phyloP scores from a whole-genome alignment of 2,329 filamentous ascomycete genomes.

The Alternaria postmessia region DNA sequence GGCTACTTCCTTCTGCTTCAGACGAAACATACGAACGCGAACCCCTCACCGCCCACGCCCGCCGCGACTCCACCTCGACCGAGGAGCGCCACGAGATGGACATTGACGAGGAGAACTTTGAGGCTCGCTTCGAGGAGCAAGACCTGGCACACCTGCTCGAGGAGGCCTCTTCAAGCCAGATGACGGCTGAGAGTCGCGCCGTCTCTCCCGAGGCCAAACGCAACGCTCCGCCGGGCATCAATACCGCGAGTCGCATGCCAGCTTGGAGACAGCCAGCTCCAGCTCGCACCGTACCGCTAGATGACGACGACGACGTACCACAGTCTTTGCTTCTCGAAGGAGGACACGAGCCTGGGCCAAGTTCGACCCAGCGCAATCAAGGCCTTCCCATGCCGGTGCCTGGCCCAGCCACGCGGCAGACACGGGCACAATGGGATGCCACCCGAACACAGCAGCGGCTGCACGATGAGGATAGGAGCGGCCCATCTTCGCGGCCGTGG shows the following conservation, averaged over 20 bases:
- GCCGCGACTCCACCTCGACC: conserved; percentile 38
- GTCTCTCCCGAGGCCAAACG: conserved; percentile 47
- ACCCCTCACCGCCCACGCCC: conserved; percentile 25
- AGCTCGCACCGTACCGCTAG: conserved; percentile 37
- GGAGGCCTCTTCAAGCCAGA: conserved; percentile 59
- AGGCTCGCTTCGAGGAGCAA: conserved; percentile 62
- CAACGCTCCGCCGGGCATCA: conserved; percentile 39
- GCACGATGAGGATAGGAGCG: conserved; percentile 42
- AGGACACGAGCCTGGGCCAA: conserved; percentile 46
- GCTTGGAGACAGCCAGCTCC: conserved; percentile 48
- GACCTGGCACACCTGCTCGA: conserved; percentile 65
- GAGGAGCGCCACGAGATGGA: conserved; percentile 58
- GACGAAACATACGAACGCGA: conserved; percentile 59
- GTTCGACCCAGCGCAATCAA: conserved; percentile 29
- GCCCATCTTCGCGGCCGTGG: conserved; percentile 32
- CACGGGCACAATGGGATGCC: conserved; percentile 61
- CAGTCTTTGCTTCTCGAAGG: conserved; percentile 69
- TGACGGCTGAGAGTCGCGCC: conserved; percentile 53
- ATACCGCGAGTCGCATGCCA: conserved; percentile 41
- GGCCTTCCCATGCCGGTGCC: conserved; percentile 54
- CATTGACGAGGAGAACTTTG: conserved; percentile 60
- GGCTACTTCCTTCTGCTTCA: conserved; percentile 59
- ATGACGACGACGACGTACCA: conserved; percentile 65
- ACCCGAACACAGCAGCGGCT: conserved; percentile 57
- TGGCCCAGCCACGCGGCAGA: conserved; percentile 54